These are phyloP conservation scores for Linderniella brevidens DNA, from an alignment of 257 asterid genomes.

Conservation along the genomic window DNA sequence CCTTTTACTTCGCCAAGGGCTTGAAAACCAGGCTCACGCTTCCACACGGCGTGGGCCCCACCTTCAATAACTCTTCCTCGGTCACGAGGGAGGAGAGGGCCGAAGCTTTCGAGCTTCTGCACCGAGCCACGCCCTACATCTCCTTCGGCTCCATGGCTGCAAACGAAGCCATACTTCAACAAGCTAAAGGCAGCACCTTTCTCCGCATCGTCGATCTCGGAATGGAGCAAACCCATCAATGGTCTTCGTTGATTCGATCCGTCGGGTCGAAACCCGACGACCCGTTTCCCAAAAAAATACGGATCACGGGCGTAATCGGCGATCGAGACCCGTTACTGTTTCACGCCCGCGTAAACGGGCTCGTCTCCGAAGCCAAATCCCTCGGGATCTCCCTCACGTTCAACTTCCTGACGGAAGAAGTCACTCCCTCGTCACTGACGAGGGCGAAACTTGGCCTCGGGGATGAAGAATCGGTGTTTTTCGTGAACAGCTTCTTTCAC, in stretches of 20 bases:
- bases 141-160: constrained; percentile 59
- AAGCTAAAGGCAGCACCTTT: constrained; percentile 66
- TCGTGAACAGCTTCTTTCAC: no score
- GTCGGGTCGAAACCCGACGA: no score
- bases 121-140: constrained; percentile 46
- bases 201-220: constrained; percentile 73
- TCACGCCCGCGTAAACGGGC: constrained; percentile 8
- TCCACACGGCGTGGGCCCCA: constrained; percentile 58
- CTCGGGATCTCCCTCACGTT: no score
- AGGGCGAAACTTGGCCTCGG: no score
- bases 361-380: no score
- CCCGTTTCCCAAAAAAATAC: no score
- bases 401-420: no score
- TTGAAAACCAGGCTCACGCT: constrained; percentile 40
- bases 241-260: no score
- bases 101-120: constrained; percentile 42
- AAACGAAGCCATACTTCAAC: constrained; percentile 47
- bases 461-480: no score
- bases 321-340: constrained; percentile 28
- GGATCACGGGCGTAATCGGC: constrained; percentile 30
- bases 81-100: constrained; percentile 30
- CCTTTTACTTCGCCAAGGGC: constrained; percentile 63
- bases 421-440: no score
- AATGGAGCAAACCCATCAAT: constrained; percentile 52
- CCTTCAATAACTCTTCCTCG: constrained; percentile 20